Base-by-base conservation (phyloP, 805 yeast genomes). In the Pichia insulana region DNA sequence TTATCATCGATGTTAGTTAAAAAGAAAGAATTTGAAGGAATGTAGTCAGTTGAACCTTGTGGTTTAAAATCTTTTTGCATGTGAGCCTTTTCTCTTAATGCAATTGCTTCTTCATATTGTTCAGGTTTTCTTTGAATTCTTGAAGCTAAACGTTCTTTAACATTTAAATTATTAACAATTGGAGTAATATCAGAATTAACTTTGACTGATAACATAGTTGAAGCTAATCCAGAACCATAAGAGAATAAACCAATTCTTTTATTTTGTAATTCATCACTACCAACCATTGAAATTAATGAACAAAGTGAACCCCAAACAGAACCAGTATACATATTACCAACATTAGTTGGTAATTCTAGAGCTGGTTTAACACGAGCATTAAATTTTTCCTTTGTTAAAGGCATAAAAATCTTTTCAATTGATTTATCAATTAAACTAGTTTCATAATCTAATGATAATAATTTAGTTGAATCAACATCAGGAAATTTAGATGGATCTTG, bases 251-350 rank as follows among this genome's bases (percentile, higher is more conserved):
- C 94, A 58, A 92, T 73, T 65, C 96, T 78, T 72, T 88, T 86
- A 55, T 75, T 76, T 64, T 81, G 87, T 54, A 90, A 73, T 42
- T 74, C 67, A 36, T 80, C 92, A 42, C 75, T 73, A 35, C 86
- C 89, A 49, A 82, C 83, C 59, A 71, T 83, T 60, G 73, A 77
- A 55, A 92, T 70, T 51, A 87, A 69, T 12, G 97, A 90, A 27
- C 90, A 74, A 46, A 92, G 73, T 7, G 96, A 76, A 30, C 95
- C 80, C 75, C 84, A 92, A 37, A 87, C 79, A 30, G 96, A 85
- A 50, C 89, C 97, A 36, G 97, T 86, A 76, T 92, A 92, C 85
- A 89, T 83, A 75, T 92, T 92, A 68, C 99, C 99, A 49, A 95
- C 87, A 68, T 90, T 90, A 50, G 97, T 90, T 59, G 97, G 90